Evolutionary conservation across 2,329 filamentous ascomycete genomes (phyloP), one percentile per base, ranked within the genome.

Genomic region (Xylariaceae sp.): DNA sequence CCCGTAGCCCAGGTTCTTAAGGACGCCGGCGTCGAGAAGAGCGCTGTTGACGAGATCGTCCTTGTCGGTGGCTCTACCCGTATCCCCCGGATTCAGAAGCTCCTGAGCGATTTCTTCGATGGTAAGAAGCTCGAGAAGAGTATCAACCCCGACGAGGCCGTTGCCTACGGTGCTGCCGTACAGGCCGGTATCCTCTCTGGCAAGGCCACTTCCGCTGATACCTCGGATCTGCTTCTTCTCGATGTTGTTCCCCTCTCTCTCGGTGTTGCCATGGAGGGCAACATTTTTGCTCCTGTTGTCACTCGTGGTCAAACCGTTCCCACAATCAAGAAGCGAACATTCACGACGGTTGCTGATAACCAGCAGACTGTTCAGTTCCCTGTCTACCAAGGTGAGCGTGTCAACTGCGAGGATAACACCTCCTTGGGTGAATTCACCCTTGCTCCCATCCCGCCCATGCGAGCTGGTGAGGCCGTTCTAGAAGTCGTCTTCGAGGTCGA

Each of bases 41-140:
- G 75, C 75, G 87, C 84, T 71, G 92, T 99, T 69, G 91, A 97
- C 72, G 94, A 99, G 83, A 96, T 99, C 64, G 94, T 99, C 68
- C 88, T 99, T 70, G 94, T 99, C 71, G 94, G 94, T 85, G 94
- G 94, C 68, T 96, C 92, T 61, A 99, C 94, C 70, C 94, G 94
- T 90, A 99, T 99, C 68, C 94, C 94, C 71, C 86, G 87, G 74
- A 95, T 99, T 75, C 94, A 99, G 87, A 97, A 97, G 85, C 88
- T 99, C 64, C 86, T 99, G 65, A 92, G 87, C 79, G 94, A 99
- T 78, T 96, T 92, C 85, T 99, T 99, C 80, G 89, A 95, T 74
- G 92, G 92, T 78, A 99, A 99, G 90, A 96, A 99, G 88, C 89
- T 96, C 65, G 92, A 97, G 85, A 97, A 96, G 84, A 94, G 89